Base-by-base conservation (phyloP, 345 rosid genomes). In the Psidium guajava region DNA sequence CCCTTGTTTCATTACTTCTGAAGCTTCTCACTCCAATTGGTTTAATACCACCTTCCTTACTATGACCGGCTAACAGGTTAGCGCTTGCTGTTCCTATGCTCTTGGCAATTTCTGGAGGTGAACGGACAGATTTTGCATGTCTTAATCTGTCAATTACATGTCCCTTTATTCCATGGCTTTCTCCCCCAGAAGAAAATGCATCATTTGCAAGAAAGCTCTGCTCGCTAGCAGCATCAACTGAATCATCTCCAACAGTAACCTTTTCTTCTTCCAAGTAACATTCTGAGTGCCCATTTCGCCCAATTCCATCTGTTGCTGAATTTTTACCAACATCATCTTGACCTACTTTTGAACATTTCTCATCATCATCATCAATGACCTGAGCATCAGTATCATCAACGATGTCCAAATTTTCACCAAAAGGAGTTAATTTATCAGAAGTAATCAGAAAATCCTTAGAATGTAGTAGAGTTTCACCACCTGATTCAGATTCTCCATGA, bases 51-150 rank as follows among this genome's bases (percentile, higher is more conserved):
- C 81, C 81, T 86, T 92, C 95, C 89, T 86, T 87, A 51, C 83
- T 83, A 88, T 91, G 92, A 73, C 83, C 85, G 11, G 69, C 69
- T 47, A 85, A 87, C 80, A 83, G 89, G 86, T 85, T 91, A 86
- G 40, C 42, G 11, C 82, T 87, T 85, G 87, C 87, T 82, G 83
- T 85, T 87, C 93, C 93, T 89, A 83, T 91, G 89, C 88, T 87
- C 87, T 91, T 87, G 64, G 85, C 82, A 12, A 90, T 83, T 56
- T 94, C 98, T n/a, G 92, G 81, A 56, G 92, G 89, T 77, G 97
- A 93, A 84, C 95, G 91, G 87, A 95, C 97, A 83, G 99, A 94
- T 87, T 91, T 97, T 86, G 93, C 94, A 88, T 87, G 92, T 88
- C 89, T 94, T 87, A 92, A 85, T 88, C 92, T 90, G 85, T 94